A percentile compares a stretch with the other conserved stretches of the same genome.
Evolutionary conservation across 495 filamentous ascomycete species (phyloP).

Genomic region (Aspergillus coremiiformis): DNA sequence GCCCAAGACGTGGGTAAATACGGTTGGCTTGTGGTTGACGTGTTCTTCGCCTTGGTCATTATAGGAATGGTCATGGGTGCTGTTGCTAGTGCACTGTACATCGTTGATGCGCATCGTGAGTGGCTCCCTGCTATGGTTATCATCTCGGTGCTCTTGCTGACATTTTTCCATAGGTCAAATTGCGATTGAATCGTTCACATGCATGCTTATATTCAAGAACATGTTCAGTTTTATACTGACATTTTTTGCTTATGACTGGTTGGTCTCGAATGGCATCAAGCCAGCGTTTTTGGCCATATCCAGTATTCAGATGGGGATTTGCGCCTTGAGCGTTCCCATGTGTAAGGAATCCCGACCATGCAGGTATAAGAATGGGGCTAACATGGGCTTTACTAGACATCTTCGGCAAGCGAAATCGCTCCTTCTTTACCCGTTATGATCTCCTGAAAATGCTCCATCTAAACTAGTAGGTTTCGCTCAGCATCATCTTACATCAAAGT

Average conservation of each 20-base stretch:
- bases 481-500: not conserved
- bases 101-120: constrained; percentile 88
- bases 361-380: not conserved
- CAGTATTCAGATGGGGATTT: constrained; percentile 69
- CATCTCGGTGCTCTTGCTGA: not conserved
- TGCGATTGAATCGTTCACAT: constrained; percentile 85
- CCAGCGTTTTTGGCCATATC: constrained; percentile 63
- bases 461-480: constrained; percentile 15
- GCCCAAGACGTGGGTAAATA: constrained; percentile 51
- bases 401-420: constrained; percentile 70
- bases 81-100: constrained; percentile 78
- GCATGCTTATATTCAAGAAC: constrained; percentile 87
- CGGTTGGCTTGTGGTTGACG: constrained; percentile 62
- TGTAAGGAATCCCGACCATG: constrained; percentile 46
- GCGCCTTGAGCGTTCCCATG: constrained; percentile 68
- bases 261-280: constrained; percentile 50
- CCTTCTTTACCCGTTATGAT: constrained; percentile 64
- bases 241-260: constrained; percentile 74
- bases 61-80: constrained; percentile 88
- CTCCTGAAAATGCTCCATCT: constrained; percentile 51
- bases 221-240: constrained; percentile 84
- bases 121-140: constrained; percentile 6
- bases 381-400: constrained; percentile 48
- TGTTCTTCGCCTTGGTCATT: constrained; percentile 71
- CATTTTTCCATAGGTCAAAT: constrained; percentile 52